phyloP scores from a whole-genome alignment of 2,329 filamentous ascomycete genomes.

The Cryphonectria radicalis region DNA sequence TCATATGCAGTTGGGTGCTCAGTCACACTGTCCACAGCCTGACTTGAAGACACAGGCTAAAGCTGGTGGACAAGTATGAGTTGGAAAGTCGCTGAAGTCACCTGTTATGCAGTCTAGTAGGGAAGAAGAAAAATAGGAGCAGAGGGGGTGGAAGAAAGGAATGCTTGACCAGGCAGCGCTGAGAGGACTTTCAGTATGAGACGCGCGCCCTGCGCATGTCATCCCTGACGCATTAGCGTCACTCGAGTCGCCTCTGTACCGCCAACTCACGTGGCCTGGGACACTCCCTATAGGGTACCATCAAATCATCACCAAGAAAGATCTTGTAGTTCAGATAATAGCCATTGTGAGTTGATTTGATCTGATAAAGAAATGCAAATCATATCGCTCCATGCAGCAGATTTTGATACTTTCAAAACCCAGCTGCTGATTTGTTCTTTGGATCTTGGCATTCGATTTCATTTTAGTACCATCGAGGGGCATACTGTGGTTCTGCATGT shows the following conservation, averaged over 20 bases:
- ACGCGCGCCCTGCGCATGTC: conserved; percentile 28
- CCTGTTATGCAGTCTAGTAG: background rate
- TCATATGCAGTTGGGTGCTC: conserved; percentile 10
- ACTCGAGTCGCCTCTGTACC: conserved; percentile 18
- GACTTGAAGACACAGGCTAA: background rate
- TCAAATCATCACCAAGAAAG: background rate
- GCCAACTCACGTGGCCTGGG: conserved; percentile 28
- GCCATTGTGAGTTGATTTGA: background rate
- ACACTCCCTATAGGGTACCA: background rate
- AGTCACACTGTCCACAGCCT: background rate
- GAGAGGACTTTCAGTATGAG: conserved; percentile 11
- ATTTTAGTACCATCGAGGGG: background rate
- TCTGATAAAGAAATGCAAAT: background rate
- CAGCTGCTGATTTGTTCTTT: background rate
- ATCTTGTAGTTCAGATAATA: background rate
- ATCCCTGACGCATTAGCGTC: conserved; percentile 7
- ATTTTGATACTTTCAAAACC: background rate
- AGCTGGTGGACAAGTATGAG: background rate
- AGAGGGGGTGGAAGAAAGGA: background rate
- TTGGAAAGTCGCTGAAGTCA: background rate
- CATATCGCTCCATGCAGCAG: background rate
- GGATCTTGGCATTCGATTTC: no score
- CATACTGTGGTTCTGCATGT: background rate
- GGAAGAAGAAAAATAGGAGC: background rate
- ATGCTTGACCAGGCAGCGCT: background rate